Evolutionary conservation across 371 early-diverging fungal species (phyloP).

Genomic region (Mucor lusitanicus): DNA sequence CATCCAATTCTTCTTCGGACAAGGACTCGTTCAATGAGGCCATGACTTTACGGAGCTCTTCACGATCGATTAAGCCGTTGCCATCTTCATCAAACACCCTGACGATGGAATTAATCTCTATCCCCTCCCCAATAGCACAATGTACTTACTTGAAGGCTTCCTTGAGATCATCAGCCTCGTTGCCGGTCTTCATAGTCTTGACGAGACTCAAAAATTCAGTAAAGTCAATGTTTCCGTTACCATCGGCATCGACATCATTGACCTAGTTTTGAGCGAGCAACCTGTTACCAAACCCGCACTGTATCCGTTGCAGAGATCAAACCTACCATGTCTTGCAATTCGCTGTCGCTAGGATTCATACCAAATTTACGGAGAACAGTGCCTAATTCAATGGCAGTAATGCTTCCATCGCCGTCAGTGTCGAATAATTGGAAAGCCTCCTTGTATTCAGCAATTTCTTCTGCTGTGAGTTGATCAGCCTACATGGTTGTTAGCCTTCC

Average conservation of each 20-base stretch:
- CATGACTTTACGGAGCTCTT: slow-evolving; percentile 60
- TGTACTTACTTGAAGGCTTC: slow-evolving; percentile 47
- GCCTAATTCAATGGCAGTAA: slow-evolving; percentile 45
- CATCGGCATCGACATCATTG: slow-evolving; percentile 92
- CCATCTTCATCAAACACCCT: slow-evolving; percentile 74
- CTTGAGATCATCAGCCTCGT: slow-evolving; percentile 44
- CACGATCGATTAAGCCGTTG: slow-evolving; percentile 72
- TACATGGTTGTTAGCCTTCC: background rate
- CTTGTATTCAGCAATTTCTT: slow-evolving; percentile 48
- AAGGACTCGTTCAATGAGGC: slow-evolving; percentile 61
- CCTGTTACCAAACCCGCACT: too few species aligned
- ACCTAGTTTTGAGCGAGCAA: slow-evolving; percentile 46
- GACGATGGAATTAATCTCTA: background rate
- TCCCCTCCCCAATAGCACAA: background rate
- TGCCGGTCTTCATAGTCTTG: slow-evolving; percentile 57
- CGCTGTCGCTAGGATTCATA: slow-evolving; percentile 78
- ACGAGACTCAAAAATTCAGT: slow-evolving; percentile 91
- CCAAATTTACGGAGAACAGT: slow-evolving; percentile 45
- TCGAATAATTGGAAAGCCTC: slow-evolving; percentile 53
- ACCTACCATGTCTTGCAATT: slow-evolving; percentile 72
- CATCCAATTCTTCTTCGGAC: slow-evolving; percentile 61
- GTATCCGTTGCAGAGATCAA: background rate
- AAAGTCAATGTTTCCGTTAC: slow-evolving; percentile 93
- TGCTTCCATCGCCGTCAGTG: slow-evolving; percentile 50
- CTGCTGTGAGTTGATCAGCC: slow-evolving; percentile 53